Conservation (phyloP, 73 alveolate species). For the Paramecium pentaurelia region DNA sequence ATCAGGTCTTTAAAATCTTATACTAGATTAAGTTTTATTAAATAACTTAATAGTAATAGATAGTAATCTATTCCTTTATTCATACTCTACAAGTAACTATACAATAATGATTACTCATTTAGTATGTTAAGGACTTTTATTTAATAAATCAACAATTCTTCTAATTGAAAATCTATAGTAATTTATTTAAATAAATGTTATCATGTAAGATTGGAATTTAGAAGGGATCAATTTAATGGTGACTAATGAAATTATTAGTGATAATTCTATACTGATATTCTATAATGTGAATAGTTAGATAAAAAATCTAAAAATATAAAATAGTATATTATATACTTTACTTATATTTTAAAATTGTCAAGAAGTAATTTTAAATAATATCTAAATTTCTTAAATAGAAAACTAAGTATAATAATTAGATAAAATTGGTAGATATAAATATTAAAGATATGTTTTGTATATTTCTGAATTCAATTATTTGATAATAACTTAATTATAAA, state of each 20-base stretch:
- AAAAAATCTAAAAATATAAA: not conserved
- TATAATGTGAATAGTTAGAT: not conserved
- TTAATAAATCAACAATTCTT: not conserved
- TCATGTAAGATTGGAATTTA: not conserved
- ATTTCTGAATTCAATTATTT: not conserved
- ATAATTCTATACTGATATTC: not conserved
- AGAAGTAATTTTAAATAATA: not conserved
- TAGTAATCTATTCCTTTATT: not conserved
- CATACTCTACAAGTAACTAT: not conserved
- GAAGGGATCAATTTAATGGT: not conserved
- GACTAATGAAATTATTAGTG: not conserved
- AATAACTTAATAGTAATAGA: not conserved
- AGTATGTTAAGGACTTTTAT: not conserved
- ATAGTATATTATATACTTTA: not conserved
- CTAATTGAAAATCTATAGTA: not conserved
- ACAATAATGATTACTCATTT: not conserved
- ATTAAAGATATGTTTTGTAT: not conserved
- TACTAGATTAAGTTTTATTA: not conserved
- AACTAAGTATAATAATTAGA: not conserved
- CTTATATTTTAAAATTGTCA: not conserved
- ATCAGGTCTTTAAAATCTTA: not conserved
- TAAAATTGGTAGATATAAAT: not conserved
- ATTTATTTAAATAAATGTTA: not conserved
- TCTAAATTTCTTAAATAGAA: not conserved
- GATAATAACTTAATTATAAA: not conserved